Evolutionary conservation across 768 basidiomycete genomes (phyloP).

Genomic region (Ramaria sp.): DNA sequence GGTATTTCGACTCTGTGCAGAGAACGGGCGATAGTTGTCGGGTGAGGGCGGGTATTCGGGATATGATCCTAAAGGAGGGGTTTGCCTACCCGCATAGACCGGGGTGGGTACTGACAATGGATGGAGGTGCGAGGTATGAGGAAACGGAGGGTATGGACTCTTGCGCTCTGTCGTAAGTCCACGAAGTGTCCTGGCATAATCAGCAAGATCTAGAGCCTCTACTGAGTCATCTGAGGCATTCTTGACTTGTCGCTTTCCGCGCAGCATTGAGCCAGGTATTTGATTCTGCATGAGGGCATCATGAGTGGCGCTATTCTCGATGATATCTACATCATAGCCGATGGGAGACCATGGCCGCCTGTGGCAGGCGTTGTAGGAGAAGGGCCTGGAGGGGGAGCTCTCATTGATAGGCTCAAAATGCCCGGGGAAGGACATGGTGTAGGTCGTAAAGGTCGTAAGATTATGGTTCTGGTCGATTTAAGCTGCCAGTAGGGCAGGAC

Average conservation of each 20-base stretch:
- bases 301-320: neutral
- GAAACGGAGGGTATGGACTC: slow-evolving; percentile 22
- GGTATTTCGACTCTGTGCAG: neutral
- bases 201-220: slow-evolving; percentile 64
- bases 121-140: slow-evolving; percentile 1
- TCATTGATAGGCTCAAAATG: neutral
- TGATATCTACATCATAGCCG: neutral
- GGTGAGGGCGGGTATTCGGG: slow-evolving; percentile 17
- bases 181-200: slow-evolving; percentile 48
- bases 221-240: slow-evolving; percentile 56
- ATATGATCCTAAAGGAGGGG: neutral
- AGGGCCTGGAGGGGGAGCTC: neutral
- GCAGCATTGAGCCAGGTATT: neutral
- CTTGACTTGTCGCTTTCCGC: slow-evolving; percentile 12
- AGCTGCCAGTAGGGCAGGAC: neutral
- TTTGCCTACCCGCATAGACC: neutral
- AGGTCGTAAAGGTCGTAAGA: neutral
- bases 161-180: slow-evolving; percentile 17
- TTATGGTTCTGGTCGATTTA: neutral
- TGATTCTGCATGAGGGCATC: neutral
- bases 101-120: slow-evolving; percentile 6
- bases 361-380: neutral
- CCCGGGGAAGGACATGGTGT: neutral
- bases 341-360: slow-evolving; percentile 7
- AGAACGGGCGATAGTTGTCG: slow-evolving; percentile 4